Evolutionary conservation across 2,329 filamentous ascomycete species (phyloP).

Genomic region (Diplodia intermedia): DNA sequence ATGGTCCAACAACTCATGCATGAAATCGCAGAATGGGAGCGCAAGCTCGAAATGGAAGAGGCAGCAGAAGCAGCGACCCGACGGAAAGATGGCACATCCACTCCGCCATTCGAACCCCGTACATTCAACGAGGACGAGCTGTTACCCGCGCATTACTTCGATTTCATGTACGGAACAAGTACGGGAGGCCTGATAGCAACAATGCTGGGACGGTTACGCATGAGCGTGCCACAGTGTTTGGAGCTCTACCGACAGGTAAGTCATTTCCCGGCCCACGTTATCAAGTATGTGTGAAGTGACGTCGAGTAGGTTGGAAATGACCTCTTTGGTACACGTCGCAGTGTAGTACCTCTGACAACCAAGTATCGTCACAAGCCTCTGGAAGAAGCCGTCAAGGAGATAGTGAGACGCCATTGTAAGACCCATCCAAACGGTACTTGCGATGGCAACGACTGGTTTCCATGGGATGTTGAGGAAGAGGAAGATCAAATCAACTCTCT

Average conservation of each 20-base stretch:
- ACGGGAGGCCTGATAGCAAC: conserved; percentile 61
- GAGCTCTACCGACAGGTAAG: conserved; percentile 51
- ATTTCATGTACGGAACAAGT: conserved; percentile 61
- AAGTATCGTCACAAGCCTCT: conserved; percentile 59
- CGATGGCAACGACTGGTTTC: conserved; percentile 54
- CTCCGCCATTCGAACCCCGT: conserved; percentile 19
- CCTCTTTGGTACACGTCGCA: conserved; percentile 55
- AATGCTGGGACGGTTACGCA: conserved; percentile 58
- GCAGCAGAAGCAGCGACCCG: conserved; percentile 42
- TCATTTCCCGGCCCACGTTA: background rate
- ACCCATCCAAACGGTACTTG: conserved; percentile 48
- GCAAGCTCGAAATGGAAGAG: conserved; percentile 53
- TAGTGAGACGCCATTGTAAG: conserved; percentile 54
- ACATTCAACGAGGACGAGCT: conserved; percentile 53
- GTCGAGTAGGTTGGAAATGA: conserved; percentile 51
- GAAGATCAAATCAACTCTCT: conserved; percentile 33
- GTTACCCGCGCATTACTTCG: conserved; percentile 60
- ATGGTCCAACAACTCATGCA: conserved; percentile 59
- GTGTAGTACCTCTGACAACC: conserved; percentile 54
- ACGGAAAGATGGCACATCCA: conserved; percentile 33
- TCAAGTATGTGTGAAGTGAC: background rate
- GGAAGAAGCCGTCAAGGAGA: conserved; percentile 55
- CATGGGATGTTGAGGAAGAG: conserved; percentile 47
- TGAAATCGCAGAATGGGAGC: conserved; percentile 55
- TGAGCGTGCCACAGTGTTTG: conserved; percentile 57